phyloP scores from a whole-genome alignment of 768 basidiomycete species.

The Pulveroboletus frians region DNA sequence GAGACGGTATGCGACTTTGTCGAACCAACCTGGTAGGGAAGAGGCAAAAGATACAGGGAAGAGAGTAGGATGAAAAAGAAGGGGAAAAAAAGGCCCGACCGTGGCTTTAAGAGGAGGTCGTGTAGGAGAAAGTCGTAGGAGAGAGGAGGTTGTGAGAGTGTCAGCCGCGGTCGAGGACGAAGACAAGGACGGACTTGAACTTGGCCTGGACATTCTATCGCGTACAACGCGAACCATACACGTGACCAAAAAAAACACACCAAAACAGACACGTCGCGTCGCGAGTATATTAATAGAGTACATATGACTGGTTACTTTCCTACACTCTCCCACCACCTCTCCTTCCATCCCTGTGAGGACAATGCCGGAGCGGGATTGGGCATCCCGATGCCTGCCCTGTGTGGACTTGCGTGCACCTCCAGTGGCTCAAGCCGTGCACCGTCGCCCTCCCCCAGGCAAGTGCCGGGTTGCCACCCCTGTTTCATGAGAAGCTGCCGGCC shows the following conservation, averaged over 20 bases:
- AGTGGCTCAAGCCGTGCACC: constrained; percentile 49
- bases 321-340: constrained; percentile 36
- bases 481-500: constrained; percentile 65
- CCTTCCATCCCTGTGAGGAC: constrained; percentile 35
- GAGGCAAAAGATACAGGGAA: constrained; percentile 16
- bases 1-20: constrained; percentile 10
- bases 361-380: background rate
- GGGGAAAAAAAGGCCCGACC: constrained; percentile 24
- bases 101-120: constrained; percentile 22
- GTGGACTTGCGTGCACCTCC: constrained; percentile 37
- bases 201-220: constrained; percentile 21
- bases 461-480: constrained; percentile 74
- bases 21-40: constrained; percentile 2
- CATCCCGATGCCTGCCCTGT: constrained; percentile 56
- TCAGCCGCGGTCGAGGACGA: constrained; percentile 33
- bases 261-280: constrained; percentile 36
- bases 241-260: constrained; percentile 34
- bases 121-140: constrained; percentile 22
- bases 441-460: constrained; percentile 22
- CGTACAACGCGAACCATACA: constrained; percentile 36
- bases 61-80: constrained; percentile 32
- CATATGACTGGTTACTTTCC: background rate
- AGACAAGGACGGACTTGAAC: constrained; percentile 18
- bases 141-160: constrained; percentile 20
- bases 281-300: background rate